Percentiles rank a stretch among this genome's conserved stretches.
phyloP scores from a whole-genome alignment of 306 rosid genomes.

The Geum urbanum region DNA sequence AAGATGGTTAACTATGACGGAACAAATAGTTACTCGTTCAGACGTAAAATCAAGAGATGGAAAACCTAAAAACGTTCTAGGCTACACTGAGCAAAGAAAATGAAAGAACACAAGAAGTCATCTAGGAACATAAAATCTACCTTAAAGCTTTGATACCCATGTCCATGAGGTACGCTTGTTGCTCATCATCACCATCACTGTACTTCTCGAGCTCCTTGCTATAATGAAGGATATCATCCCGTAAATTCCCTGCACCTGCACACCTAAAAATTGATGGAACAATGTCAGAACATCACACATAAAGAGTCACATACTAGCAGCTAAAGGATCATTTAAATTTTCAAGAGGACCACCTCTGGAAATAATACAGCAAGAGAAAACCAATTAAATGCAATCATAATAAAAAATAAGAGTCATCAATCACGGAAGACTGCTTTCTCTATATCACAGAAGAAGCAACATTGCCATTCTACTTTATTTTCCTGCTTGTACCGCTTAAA shows the following conservation, averaged over 20 bases:
- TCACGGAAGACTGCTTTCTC: not conserved
- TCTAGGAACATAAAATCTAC: constrained; percentile 28
- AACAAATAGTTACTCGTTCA: not conserved
- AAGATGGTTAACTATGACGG: constrained; percentile 10
- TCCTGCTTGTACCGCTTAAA: not conserved
- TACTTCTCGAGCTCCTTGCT: constrained; percentile 57
- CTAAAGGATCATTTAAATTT: not conserved
- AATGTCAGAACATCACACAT: constrained; percentile 22
- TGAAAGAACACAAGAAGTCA: not conserved
- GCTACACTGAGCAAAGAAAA: not conserved
- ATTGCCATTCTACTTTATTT: not conserved
- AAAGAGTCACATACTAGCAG: constrained; percentile 5
- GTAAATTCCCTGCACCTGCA: constrained; percentile 81
- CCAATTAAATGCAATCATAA: not conserved
- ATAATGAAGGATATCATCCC: constrained; percentile 74
- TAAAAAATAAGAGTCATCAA: constrained; percentile 1
- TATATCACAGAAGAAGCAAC: not conserved
- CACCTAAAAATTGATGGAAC: constrained; percentile 50
- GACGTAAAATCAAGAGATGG: not conserved
- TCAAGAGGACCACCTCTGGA: not conserved
- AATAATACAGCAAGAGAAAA: not conserved
- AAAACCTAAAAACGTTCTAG: not conserved
- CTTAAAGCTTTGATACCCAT: constrained; percentile 85
- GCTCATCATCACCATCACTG: constrained; percentile 61
- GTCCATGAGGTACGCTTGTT: constrained; percentile 56